Evolutionary conservation across 225 moss, liverwort and hornwort species (phyloP).

Genomic region (Bryum argenteum): DNA sequence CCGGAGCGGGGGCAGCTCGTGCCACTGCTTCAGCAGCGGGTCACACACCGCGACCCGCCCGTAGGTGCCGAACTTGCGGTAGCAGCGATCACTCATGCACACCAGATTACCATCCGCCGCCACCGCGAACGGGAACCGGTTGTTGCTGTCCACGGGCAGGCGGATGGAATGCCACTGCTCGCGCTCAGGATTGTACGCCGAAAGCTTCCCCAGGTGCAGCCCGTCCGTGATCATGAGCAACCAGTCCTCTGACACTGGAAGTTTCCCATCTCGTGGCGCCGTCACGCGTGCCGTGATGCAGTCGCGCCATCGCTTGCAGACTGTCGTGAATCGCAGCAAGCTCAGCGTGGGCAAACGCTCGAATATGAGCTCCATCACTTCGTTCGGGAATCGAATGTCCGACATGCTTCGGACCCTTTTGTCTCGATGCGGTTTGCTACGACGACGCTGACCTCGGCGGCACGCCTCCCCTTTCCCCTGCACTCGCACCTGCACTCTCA

Average conservation of each 20-base stretch:
- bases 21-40: constrained; percentile 47
- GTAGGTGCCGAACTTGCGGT: constrained; percentile 50
- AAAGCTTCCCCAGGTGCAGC: constrained; percentile 48
- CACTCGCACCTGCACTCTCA: constrained; percentile 7
- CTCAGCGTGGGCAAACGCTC: constrained; percentile 43
- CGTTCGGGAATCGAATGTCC: constrained; percentile 26
- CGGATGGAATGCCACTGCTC: constrained; percentile 43
- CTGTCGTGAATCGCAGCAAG: constrained; percentile 45
- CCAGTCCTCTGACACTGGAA: constrained; percentile 33
- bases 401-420: constrained; percentile 12
- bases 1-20: constrained; percentile 43
- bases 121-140: constrained; percentile 48
- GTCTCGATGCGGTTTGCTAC: not conserved
- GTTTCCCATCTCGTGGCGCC: not conserved
- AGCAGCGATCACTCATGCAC: constrained; percentile 51
- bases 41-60: constrained; percentile 55
- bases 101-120: constrained; percentile 47
- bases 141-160: constrained; percentile 46
- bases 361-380: constrained; percentile 50
- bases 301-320: constrained; percentile 51
- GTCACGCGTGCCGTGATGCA: constrained; percentile 24
- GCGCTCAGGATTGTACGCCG: constrained; percentile 36
- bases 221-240: constrained; percentile 56
- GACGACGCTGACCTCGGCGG: not conserved
- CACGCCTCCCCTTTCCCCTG: constrained; percentile 1